Base-by-base conservation (phyloP, 1,139 yeast genomes). In the Meyerozyma elateridarum region DNA sequence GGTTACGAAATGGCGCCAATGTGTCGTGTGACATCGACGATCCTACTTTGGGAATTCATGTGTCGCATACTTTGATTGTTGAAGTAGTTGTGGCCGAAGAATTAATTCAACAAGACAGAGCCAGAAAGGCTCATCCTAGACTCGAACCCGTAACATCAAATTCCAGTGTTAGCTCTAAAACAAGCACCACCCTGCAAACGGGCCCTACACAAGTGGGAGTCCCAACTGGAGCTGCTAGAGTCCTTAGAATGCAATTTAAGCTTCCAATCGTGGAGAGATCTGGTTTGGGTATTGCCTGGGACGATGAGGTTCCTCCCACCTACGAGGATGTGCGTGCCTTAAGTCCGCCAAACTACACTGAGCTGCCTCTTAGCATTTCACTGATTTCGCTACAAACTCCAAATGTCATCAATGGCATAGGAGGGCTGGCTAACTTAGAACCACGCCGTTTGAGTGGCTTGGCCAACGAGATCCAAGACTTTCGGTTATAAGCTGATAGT, bases 201-300 rank as follows among this genome's bases (percentile, higher is more conserved):
- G 34, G 40, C 5, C 31, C 43, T 9, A 22, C 43, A 11, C 59
- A 58, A 31, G 73, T 80, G 11, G 87, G 93, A 20, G 73, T 82
- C 0, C 91, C 95, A 2, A 91, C 97, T 0, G 98, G 98, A 5
- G 85, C 95, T 3, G 97, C 98, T 0, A 66, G 98, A 32, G 95
- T 93, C 2, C 62, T 91, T 37, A 64, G 98, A 44, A 91, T 91
- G 97, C 96, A 89, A 55, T 91, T 91, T 57, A 82, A 83, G 44
- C 50, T 91, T 12, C 68, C 69, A 8, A 58, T 91, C 17, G 85
- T 95, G 1, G 97, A 89, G 53, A 68, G 97, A 36, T 82, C 95
- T 1, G 99, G 99, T 0, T 67, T 91, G 30, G 98, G 99, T 4
- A 85, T 91, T 21, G 85, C 97, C 0, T 91, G 98, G 98, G 97